phyloP scores from a whole-genome alignment of 176 grass and related monocot species.

The Lolium perenne region DNA sequence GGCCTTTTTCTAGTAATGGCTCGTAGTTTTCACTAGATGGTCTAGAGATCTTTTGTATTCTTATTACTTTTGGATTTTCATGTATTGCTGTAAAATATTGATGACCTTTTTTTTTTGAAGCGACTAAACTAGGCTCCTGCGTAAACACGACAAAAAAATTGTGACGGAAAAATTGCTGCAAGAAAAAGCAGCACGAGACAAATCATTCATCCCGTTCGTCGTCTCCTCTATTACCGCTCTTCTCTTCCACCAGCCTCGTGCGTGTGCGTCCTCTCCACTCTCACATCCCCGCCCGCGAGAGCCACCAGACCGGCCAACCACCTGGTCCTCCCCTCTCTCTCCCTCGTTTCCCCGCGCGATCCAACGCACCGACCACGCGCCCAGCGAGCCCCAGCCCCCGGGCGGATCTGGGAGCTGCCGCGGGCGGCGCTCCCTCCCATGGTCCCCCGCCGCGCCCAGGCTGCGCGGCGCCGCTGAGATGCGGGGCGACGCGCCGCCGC shows the following conservation, averaged over 20 bases:
- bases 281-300: slow-evolving; percentile 19
- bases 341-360: slow-evolving; percentile 17
- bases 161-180: background rate
- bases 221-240: slow-evolving; percentile 21
- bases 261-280: slow-evolving; percentile 15
- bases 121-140: background rate
- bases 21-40: too few species aligned
- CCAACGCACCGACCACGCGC: slow-evolving; percentile 47
- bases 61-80: too few species aligned
- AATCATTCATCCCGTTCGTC: slow-evolving; percentile 15
- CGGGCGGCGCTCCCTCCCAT: slow-evolving; percentile 48
- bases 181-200: background rate
- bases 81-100: too few species aligned
- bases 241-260: background rate
- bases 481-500: slow-evolving; percentile 56
- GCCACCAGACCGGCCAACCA: slow-evolving; percentile 37
- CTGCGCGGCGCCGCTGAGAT: slow-evolving; percentile 61
- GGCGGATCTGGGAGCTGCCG: slow-evolving; percentile 53
- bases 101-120: too few species aligned
- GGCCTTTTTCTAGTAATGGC: too few species aligned
- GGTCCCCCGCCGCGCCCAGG: slow-evolving; percentile 51
- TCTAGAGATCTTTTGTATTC: too few species aligned
- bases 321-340: slow-evolving; percentile 20
- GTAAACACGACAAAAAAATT: background rate
- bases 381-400: slow-evolving; percentile 18